Evolutionary conservation across 2,329 filamentous ascomycete species (phyloP).

Genomic region (Lasiodiplodia sp.): DNA sequence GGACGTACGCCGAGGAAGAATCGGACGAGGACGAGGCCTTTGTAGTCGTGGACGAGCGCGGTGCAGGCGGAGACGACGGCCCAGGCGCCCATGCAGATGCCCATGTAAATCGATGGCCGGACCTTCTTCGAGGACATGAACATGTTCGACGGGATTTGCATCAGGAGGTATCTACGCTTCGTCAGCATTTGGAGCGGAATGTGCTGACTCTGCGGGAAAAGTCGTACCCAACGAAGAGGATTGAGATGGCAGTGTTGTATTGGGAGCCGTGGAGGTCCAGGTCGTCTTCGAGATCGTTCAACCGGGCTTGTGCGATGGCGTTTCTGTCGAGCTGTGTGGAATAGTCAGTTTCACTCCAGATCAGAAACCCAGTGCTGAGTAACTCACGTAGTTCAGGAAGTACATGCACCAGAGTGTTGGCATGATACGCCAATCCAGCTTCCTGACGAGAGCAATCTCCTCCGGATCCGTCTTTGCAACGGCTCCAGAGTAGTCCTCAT

Average conservation of each 20-base stretch:
- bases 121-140: constrained; percentile 47
- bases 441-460: constrained; percentile 44
- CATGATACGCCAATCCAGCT: constrained; percentile 42
- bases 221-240: constrained; percentile 60
- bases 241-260: constrained; percentile 61
- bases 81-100: constrained; percentile 48
- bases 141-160: constrained; percentile 53
- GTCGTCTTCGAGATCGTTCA: constrained; percentile 68
- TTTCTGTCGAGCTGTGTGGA: constrained; percentile 60
- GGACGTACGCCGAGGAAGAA: constrained; percentile 42
- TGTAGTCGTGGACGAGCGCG: constrained; percentile 43
- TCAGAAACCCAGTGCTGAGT: constrained; percentile 40
- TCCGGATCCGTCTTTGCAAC: constrained; percentile 44
- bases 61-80: constrained; percentile 48
- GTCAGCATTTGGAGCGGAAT: constrained; percentile 64
- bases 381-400: constrained; percentile 41
- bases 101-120: constrained; percentile 46
- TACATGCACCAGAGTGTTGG: constrained; percentile 54
- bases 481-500: constrained; percentile 44
- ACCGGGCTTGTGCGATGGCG: constrained; percentile 69
- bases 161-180: constrained; percentile 47
- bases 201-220: constrained; percentile 45
- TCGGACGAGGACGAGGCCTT: constrained; percentile 47
- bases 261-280: constrained; percentile 2
- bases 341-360: constrained; percentile 17